phyloP scores from a whole-genome alignment of 371 early-diverging fungal genomes.

The Rhizopus microsporus region DNA sequence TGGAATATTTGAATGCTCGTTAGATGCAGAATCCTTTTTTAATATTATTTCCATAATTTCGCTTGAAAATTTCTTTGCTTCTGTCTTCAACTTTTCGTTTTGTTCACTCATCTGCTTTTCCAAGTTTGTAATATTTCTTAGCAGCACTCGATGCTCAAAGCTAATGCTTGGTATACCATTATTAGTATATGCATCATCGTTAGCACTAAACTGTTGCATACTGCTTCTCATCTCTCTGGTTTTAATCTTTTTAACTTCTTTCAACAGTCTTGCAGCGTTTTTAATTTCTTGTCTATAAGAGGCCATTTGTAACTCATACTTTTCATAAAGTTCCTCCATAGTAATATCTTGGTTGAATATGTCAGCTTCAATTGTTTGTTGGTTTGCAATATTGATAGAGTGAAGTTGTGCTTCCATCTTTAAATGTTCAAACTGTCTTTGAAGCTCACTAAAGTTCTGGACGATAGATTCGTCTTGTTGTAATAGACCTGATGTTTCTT shows the following conservation, averaged over 20 bases:
- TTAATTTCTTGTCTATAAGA: conserved; percentile 20
- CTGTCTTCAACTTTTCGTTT: conserved; percentile 18
- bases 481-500: background rate
- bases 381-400: background rate
- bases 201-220: too few relatives aligned
- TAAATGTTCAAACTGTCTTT: conserved; percentile 18
- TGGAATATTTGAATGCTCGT: background rate
- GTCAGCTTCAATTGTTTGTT: background rate
- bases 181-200: background rate
- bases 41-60: conserved; percentile 19
- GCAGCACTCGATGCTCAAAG: conserved; percentile 19
- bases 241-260: conserved; percentile 19
- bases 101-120: conserved; percentile 30
- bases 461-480: background rate
- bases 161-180: background rate
- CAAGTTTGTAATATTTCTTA: conserved; percentile 17
- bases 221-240: too few relatives aligned
- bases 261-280: conserved; percentile 13
- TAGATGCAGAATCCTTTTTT: background rate
- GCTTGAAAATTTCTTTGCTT: conserved; percentile 24
- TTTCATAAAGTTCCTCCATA: conserved; percentile 1
- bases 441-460: conserved; percentile 6
- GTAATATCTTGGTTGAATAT: background rate
- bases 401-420: conserved; percentile 9
- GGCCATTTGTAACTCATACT: conserved; percentile 15